These are phyloP conservation scores for Pythium sukuiense DNA, from an alignment of 352 stramenopile species.

Conservation along the genomic window DNA sequence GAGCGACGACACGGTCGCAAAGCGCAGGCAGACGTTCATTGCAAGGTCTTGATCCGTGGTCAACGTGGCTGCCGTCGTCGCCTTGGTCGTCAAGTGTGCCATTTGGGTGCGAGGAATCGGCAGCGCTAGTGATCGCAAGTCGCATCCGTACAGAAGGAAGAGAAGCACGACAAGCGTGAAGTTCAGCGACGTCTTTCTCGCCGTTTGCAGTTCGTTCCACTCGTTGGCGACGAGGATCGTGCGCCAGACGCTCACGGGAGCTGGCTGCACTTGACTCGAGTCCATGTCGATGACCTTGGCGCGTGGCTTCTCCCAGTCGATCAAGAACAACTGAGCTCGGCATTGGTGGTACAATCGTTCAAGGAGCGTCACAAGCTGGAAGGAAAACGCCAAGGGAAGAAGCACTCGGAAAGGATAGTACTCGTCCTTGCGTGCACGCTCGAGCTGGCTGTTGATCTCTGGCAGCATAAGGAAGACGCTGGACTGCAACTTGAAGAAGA, in stretches of 20 bases:
- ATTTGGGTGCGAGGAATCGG: conserved; percentile 60
- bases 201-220: conserved; percentile 91
- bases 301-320: conserved; percentile 93
- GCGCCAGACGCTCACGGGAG: conserved; percentile 91
- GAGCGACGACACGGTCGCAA: conserved; percentile 86
- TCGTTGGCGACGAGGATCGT: conserved; percentile 94
- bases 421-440: conserved; percentile 61
- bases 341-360: conserved; percentile 81
- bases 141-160: conserved; percentile 87
- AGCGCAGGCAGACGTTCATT: conserved; percentile 88
- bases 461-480: conserved; percentile 89
- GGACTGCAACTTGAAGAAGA: conserved; percentile 94
- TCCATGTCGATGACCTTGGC: conserved; percentile 65
- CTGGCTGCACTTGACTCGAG: conserved; percentile 39
- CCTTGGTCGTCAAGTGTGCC: conserved; percentile 48
- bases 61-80: conserved; percentile 31
- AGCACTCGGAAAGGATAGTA: conserved; percentile 88
- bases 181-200: conserved; percentile 70
- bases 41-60: conserved; percentile 35
- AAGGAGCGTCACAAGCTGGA: conserved; percentile 74
- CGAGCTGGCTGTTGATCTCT: conserved; percentile 46
- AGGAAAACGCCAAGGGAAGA: conserved; percentile 80
- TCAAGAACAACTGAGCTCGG: conserved; percentile 85
- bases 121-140: conserved; percentile 48
- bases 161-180: conserved; percentile 85